These are phyloP conservation scores for Lentinus tigrinus DNA, from an alignment of 768 basidiomycete species.

Conservation along the genomic window DNA sequence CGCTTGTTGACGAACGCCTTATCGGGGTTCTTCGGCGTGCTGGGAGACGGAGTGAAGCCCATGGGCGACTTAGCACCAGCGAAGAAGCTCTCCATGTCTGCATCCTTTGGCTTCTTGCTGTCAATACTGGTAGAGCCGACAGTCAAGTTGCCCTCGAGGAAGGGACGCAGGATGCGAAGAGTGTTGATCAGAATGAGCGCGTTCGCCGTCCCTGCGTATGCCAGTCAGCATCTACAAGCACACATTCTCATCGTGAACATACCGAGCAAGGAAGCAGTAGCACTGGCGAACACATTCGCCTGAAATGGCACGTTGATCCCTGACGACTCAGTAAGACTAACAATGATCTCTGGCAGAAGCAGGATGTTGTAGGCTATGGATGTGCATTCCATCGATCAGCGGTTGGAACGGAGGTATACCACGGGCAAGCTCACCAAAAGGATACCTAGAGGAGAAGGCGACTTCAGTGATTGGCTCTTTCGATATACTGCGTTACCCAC, in stretches of 20 bases:
- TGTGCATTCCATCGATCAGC: background rate
- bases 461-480: background rate
- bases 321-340: conserved; percentile 46
- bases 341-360: conserved; percentile 58
- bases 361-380: conserved; percentile 56
- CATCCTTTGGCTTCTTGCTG: conserved; percentile 4
- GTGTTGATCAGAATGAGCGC: conserved; percentile 69
- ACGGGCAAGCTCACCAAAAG: conserved; percentile 44
- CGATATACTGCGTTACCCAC: conserved; percentile 35
- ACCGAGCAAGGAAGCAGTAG: conserved; percentile 57
- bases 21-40: conserved; percentile 15
- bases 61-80: conserved; percentile 21
- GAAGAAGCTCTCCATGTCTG: conserved; percentile 25
- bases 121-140: background rate
- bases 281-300: conserved; percentile 47
- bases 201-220: conserved; percentile 54
- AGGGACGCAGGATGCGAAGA: conserved; percentile 57
- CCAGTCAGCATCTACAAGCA: conserved; percentile 1
- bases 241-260: conserved; percentile 18
- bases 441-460: conserved; percentile 46
- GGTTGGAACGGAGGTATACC: background rate
- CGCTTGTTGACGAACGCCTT: conserved; percentile 9
- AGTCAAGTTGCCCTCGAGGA: conserved; percentile 35
- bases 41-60: conserved; percentile 19
- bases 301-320: conserved; percentile 48